Conservation (phyloP, 805 yeast species). For the Torulaspora gathmanii region DNA sequence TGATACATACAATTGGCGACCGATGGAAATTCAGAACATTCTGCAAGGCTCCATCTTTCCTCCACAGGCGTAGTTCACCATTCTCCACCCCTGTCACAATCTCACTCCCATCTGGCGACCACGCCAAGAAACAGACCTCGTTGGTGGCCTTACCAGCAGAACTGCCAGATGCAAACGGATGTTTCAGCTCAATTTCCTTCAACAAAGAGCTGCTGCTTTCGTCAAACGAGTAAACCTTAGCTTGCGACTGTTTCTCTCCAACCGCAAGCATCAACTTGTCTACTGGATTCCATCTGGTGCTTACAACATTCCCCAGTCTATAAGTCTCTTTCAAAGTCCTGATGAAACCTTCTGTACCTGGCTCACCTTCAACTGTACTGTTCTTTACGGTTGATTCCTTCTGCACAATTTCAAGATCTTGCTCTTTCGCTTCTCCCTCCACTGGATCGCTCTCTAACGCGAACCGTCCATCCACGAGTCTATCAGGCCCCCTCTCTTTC, state of each 20-base stretch:
- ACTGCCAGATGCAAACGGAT: constrained; percentile 33
- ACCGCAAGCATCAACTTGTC: constrained; percentile 45
- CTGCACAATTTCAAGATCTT: constrained; percentile 4
- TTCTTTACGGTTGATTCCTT: background rate
- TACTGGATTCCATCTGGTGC: constrained; percentile 55
- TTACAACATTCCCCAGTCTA: constrained; percentile 42
- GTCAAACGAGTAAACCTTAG: constrained; percentile 41
- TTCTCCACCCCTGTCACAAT: constrained; percentile 59
- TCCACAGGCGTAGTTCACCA: constrained; percentile 81
- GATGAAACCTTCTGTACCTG: constrained; percentile 22
- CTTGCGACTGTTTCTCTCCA: constrained; percentile 49
- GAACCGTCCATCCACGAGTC: constrained; percentile 33
- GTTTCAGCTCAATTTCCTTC: constrained; percentile 29
- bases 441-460: constrained; percentile 22
- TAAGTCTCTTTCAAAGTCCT: constrained; percentile 39
- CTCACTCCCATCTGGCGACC: constrained; percentile 64
- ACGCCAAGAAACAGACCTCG: constrained; percentile 40
- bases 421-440: constrained; percentile 7
- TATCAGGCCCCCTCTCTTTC: constrained; percentile 31
- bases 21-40: constrained; percentile 51
- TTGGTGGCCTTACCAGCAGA: constrained; percentile 20
- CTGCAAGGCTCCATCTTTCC: constrained; percentile 58
- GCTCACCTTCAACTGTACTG: background rate
- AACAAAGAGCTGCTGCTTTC: constrained; percentile 15
- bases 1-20: constrained; percentile 49